Evolutionary conservation across 108 stramenopile genomes (phyloP).

Genomic region (Skeletonema tropicum): DNA sequence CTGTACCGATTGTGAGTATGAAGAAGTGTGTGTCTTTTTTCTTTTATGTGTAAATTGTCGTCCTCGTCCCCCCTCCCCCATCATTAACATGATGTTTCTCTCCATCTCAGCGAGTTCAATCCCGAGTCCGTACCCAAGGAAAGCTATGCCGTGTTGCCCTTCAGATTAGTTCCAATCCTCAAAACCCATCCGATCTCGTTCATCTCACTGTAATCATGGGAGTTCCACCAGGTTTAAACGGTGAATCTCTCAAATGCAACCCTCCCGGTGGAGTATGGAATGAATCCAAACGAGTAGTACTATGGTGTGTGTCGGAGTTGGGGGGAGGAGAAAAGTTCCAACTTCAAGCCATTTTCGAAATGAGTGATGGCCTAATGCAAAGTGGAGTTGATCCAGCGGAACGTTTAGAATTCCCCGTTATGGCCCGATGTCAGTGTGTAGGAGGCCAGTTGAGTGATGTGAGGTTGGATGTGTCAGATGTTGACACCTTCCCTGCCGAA

Average conservation of each 20-base stretch:
- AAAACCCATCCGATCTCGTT: constrained; percentile 77
- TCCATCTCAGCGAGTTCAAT: constrained; percentile 76
- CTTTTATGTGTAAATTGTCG: neutral
- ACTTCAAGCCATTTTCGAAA: constrained; percentile 77
- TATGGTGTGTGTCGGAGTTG: constrained; percentile 85
- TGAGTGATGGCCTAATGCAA: constrained; percentile 34
- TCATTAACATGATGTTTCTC: constrained; percentile 6
- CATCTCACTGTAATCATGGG: constrained; percentile 88
- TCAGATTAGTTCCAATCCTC: constrained; percentile 89
- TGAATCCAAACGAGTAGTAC: constrained; percentile 74
- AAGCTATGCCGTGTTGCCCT: constrained; percentile 75
- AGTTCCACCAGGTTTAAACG: constrained; percentile 63
- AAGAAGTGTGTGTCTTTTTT: neutral
- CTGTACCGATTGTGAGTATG: constrained; percentile 85
- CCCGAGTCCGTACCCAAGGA: constrained; percentile 65
- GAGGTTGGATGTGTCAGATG: constrained; percentile 62
- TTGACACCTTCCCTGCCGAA: constrained; percentile 61
- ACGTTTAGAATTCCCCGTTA: constrained; percentile 77
- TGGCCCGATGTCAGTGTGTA: constrained; percentile 83
- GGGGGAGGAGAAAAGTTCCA: constrained; percentile 90
- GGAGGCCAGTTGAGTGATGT: constrained; percentile 84
- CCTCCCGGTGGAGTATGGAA: constrained; percentile 89
- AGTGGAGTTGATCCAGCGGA: constrained; percentile 35
- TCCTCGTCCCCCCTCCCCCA: neutral
- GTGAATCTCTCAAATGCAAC: constrained; percentile 74